Base-by-base conservation (phyloP, 2,329 filamentous ascomycete genomes). In the Metarhizium album region DNA sequence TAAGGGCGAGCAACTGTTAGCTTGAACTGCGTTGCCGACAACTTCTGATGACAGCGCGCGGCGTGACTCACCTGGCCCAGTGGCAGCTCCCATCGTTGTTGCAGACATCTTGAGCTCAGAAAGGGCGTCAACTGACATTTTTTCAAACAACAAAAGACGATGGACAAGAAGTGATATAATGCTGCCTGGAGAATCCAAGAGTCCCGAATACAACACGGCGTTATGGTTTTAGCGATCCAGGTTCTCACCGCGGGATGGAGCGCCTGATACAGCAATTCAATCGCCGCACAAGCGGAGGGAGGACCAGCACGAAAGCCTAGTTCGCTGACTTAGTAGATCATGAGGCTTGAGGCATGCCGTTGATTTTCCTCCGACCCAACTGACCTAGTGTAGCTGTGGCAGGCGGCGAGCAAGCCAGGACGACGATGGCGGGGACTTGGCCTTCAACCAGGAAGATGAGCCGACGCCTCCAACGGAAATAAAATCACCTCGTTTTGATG, bases 41-140 rank as follows among this genome's bases (percentile, higher is more conserved):
- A 49, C 31, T 53, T 18, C 22, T 24, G 42, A 40, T 40, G 24
- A 8, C 23, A 14, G 6, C 33, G 37, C 14, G 6, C 16, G 18
- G 33, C 14, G 6, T 13, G 11, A 62, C 73, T 63, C 54, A 73
- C 74, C 71, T 56, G 67, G 59, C 35, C 74, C 74, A 29, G 66
- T 69, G 45, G 67, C 63, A 48, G 60, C 61, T 49, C 65, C 66
- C 42, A 62, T 53, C 40, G 45, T 35, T 23, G 49, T 49, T 29
- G 55, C 53, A 52, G 63, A 56, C 57, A 60, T 65, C 42, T 48
- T 49, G 16, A 51, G 49, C 52, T 50, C 49, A 47, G 38, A 38
- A 42, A 27, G 45, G 51, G 14, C 29, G 46, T 43, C 45, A 48
- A 42, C 9, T 31, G 46, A 45, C 37, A 40, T 5, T 2, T 3